Evolutionary conservation across 1,284 basidiomycete genomes (phyloP).

Genomic region (Moesziomyces parantarcticus): DNA sequence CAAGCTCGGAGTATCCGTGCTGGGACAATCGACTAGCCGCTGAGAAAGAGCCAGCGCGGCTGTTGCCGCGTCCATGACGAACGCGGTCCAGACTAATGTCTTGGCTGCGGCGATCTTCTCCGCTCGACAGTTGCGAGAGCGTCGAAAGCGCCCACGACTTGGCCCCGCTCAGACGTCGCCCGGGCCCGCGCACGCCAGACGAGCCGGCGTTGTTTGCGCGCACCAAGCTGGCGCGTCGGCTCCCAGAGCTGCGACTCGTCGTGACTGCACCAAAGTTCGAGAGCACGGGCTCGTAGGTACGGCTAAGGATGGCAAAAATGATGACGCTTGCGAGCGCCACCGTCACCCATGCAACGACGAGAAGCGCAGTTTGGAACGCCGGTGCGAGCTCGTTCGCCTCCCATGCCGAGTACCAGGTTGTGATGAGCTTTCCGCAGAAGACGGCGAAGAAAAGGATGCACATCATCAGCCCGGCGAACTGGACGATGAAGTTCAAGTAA

Average conservation of each 20-base stretch:
- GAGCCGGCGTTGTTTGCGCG: neutral
- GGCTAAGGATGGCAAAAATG: slow-evolving; percentile 32
- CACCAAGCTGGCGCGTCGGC: slow-evolving; percentile 8
- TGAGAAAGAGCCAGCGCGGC: slow-evolving; percentile 9
- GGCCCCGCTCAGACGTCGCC: slow-evolving; percentile 15
- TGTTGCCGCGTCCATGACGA: neutral
- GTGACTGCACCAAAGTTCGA: slow-evolving; percentile 12
- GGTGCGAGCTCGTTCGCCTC: slow-evolving; percentile 19
- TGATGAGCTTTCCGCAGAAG: slow-evolving; percentile 25
- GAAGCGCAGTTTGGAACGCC: slow-evolving; percentile 13
- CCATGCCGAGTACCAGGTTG: slow-evolving; percentile 32
- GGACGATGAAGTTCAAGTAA: slow-evolving; percentile 32
- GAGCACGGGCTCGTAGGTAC: slow-evolving; percentile 39
- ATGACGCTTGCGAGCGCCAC: slow-evolving; percentile 20
- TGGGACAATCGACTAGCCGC: slow-evolving; percentile 9
- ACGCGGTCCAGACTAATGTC: slow-evolving; percentile 20
- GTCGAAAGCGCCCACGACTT: slow-evolving; percentile 18
- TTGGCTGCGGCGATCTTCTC: slow-evolving; percentile 6
- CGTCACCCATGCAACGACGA: slow-evolving; percentile 28
- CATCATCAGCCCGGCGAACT: slow-evolving; percentile 17
- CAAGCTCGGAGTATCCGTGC: slow-evolving; percentile 23
- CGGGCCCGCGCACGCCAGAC: neutral
- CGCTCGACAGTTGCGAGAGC: slow-evolving; percentile 18
- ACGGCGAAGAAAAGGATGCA: slow-evolving; percentile 29
- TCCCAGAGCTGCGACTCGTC: slow-evolving; percentile 6